phyloP scores from a whole-genome alignment of 768 basidiomycete genomes.

The Chiua virens region DNA sequence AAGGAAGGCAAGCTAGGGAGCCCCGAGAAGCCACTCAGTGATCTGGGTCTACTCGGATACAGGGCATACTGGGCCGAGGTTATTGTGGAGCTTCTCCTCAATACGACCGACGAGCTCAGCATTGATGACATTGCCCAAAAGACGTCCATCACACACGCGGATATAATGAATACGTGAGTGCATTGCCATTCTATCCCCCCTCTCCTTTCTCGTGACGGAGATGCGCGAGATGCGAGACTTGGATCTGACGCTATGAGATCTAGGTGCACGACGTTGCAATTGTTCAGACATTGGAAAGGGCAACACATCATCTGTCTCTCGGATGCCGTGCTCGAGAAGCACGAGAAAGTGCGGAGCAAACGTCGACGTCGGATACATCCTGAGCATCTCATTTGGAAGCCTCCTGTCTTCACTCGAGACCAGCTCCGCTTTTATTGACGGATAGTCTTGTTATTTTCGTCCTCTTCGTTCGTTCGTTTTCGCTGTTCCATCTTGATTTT shows the following conservation, averaged over 20 bases:
- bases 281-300: slow-evolving; percentile 96
- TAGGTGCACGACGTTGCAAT: slow-evolving; percentile 90
- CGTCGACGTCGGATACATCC: slow-evolving; percentile 76
- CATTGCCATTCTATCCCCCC: slow-evolving; percentile 6
- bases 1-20: slow-evolving; percentile 93
- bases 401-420: slow-evolving; percentile 88
- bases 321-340: slow-evolving; percentile 86
- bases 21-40: slow-evolving; percentile 96
- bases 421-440: slow-evolving; percentile 68
- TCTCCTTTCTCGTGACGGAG: background rate
- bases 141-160: slow-evolving; percentile 92
- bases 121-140: slow-evolving; percentile 97
- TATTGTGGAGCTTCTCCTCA: slow-evolving; percentile 86
- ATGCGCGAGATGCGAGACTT: background rate
- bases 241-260: slow-evolving; percentile 15
- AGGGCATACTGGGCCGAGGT: slow-evolving; percentile 97
- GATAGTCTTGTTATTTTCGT: background rate
- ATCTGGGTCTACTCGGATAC: slow-evolving; percentile 90
- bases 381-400: slow-evolving; percentile 87
- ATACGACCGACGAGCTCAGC: slow-evolving; percentile 71
- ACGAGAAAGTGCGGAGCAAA: slow-evolving; percentile 82
- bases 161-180: slow-evolving; percentile 97
- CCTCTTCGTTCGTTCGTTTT: background rate
- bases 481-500: background rate
- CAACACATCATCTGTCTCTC: slow-evolving; percentile 92